A percentile compares a stretch with the other conserved stretches of the same genome.
Evolutionary conservation across 2,329 filamentous ascomycete species (phyloP).

Genomic region (Aureobasidium namibiae): DNA sequence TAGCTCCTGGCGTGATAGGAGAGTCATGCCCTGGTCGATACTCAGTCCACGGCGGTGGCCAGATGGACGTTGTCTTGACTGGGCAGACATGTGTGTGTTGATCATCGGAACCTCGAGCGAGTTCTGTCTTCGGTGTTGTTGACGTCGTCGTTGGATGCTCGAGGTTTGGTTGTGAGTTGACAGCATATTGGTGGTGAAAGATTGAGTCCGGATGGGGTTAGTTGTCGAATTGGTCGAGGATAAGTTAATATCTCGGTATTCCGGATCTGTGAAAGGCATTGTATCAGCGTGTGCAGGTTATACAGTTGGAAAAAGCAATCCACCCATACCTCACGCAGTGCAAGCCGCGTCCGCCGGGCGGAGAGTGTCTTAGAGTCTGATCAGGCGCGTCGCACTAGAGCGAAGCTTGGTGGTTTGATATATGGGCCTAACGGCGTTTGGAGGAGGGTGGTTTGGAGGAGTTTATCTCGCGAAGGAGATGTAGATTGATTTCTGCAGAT

Average conservation of each 20-base stretch:
- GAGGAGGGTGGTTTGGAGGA: background rate
- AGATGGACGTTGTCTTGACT: constrained; percentile 37
- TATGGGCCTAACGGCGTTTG: constrained; percentile 7
- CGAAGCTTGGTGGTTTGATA: background rate
- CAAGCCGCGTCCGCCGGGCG: constrained; percentile 74
- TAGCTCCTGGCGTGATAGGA: constrained; percentile 31
- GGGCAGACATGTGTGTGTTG: constrained; percentile 53
- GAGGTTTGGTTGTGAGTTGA: constrained; percentile 56
- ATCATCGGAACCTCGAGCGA: constrained; percentile 72
- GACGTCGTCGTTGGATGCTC: constrained; percentile 65
- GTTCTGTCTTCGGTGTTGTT: constrained; percentile 76
- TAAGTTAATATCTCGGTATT: constrained; percentile 25
- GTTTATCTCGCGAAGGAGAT: background rate
- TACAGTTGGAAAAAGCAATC: constrained; percentile 20
- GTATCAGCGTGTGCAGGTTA: constrained; percentile 30
- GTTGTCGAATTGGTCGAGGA: constrained; percentile 26
- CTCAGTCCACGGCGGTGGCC: constrained; percentile 77
- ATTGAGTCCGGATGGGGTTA: constrained; percentile 55
- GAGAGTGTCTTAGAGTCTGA: constrained; percentile 13
- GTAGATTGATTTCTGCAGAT: background rate
- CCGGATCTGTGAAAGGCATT: constrained; percentile 21
- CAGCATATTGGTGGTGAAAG: constrained; percentile 57
- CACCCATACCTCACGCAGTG: constrained; percentile 66
- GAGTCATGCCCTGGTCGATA: constrained; percentile 58
- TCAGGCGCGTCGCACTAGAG: constrained; percentile 7